Conservation (phyloP, 352 stramenopile species). For the Pythium coloratum region DNA sequence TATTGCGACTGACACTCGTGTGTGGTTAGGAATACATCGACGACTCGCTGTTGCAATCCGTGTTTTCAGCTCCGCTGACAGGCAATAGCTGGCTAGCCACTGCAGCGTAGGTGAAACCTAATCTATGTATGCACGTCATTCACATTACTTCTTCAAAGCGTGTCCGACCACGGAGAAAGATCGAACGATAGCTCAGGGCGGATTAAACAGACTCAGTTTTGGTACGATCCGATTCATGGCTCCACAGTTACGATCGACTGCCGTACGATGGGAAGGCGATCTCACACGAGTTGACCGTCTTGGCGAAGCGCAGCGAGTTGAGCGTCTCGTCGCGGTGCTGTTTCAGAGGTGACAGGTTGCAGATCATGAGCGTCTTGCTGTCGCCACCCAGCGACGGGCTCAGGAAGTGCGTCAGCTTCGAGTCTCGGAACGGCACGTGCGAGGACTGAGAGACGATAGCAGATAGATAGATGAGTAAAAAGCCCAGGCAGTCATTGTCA, state of each 20-base stretch:
- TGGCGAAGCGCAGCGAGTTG: conserved; percentile 86
- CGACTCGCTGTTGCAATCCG: conserved; percentile 43
- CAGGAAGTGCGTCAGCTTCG: conserved; percentile 87
- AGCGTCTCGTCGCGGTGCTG: conserved; percentile 82
- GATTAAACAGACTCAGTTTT: not conserved
- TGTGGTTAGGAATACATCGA: conserved; percentile 62
- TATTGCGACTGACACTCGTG: not conserved
- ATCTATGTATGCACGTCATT: no score
- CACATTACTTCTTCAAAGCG: no score
- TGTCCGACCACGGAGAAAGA: no score
- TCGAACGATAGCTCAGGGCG: no score
- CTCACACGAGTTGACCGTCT: conserved; percentile 88
- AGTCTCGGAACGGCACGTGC: conserved; percentile 88
- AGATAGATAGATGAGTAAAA: not conserved
- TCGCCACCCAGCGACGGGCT: conserved; percentile 83
- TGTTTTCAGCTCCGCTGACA: conserved; percentile 35
- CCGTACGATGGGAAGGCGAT: conserved; percentile 70
- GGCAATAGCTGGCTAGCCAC: conserved; percentile 4
- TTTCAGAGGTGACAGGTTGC: conserved; percentile 78
- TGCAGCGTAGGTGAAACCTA: not conserved
- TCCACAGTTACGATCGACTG: conserved; percentile 34
- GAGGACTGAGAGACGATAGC: conserved; percentile 35
- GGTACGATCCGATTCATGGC: not conserved
- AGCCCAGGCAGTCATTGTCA: no score
- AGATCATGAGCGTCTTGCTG: conserved; percentile 92